Evolutionary conservation across 495 filamentous ascomycete genomes (phyloP).

Genomic region (Neurospora sp.): DNA sequence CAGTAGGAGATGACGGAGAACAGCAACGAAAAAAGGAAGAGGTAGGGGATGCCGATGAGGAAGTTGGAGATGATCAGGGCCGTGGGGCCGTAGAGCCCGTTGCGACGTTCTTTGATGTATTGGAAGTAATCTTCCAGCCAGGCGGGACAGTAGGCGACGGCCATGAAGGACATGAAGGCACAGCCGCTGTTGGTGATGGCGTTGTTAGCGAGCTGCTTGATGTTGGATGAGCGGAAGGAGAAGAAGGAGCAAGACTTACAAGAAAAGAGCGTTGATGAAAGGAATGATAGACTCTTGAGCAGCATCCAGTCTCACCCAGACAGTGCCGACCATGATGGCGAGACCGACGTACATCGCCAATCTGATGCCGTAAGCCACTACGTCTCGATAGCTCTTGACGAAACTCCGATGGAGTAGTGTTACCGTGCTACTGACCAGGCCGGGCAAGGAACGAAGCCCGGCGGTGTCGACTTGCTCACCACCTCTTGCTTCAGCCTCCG

Average conservation of each 20-base stretch:
- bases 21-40: conserved; percentile 64
- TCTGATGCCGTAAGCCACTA: conserved; percentile 72
- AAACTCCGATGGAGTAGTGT: conserved; percentile 59
- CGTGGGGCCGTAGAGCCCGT: conserved; percentile 66
- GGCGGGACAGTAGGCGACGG: conserved; percentile 72
- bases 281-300: conserved; percentile 62
- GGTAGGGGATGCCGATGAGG: conserved; percentile 67
- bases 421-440: conserved; percentile 13
- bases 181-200: conserved; percentile 49
- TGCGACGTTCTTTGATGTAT: conserved; percentile 69
- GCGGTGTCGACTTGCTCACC: not conserved
- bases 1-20: conserved; percentile 71
- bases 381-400: conserved; percentile 72
- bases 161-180: conserved; percentile 90
- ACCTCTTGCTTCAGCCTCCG: not conserved
- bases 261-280: conserved; percentile 65
- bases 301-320: conserved; percentile 61
- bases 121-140: conserved; percentile 68
- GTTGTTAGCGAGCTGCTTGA: conserved; percentile 17
- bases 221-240: not conserved
- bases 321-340: conserved; percentile 81
- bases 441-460: not conserved
- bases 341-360: conserved; percentile 69
- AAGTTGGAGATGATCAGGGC: conserved; percentile 71
- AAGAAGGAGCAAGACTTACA: conserved; percentile 7